phyloP scores from a whole-genome alignment of 345 rosid species.

The Aurinia saxatilis region DNA sequence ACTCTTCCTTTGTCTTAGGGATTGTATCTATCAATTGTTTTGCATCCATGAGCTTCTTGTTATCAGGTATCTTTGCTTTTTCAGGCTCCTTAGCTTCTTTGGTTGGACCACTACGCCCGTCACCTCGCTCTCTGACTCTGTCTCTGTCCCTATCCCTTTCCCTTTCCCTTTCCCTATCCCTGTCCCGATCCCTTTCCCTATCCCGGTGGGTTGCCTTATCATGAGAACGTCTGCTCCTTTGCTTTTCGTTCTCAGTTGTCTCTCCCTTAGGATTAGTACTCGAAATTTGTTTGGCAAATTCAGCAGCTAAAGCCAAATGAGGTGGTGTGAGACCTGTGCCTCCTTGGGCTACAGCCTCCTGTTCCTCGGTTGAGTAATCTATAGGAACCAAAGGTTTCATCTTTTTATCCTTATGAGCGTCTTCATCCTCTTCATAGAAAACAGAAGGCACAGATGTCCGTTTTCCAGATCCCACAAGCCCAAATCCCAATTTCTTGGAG shows the following conservation, averaged over 20 bases:
- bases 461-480: slow-evolving; percentile 92
- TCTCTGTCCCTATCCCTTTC: slow-evolving; percentile 45
- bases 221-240: slow-evolving; percentile 64
- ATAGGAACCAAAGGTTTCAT: slow-evolving; percentile 97
- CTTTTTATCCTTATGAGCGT: slow-evolving; percentile 75
- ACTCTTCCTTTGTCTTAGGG: slow-evolving; percentile 94
- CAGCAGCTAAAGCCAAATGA: slow-evolving; percentile 88
- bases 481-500: slow-evolving; percentile 81
- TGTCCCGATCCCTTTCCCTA: slow-evolving; percentile 59
- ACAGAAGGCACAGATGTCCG: slow-evolving; percentile 87
- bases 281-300: slow-evolving; percentile 84
- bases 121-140: slow-evolving; percentile 52
- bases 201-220: slow-evolving; percentile 69
- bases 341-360: slow-evolving; percentile 58
- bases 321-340: slow-evolving; percentile 59
- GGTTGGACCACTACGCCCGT: slow-evolving; percentile 35
- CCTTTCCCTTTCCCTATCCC: slow-evolving; percentile 38
- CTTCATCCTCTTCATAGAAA: slow-evolving; percentile 92
- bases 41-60: slow-evolving; percentile 83
- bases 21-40: slow-evolving; percentile 97
- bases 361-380: slow-evolving; percentile 92
- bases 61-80: slow-evolving; percentile 61
- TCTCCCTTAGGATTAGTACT: slow-evolving; percentile 63
- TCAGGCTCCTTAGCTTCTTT: slow-evolving; percentile 32
- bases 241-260: slow-evolving; percentile 62